phyloP scores from a whole-genome alignment of 257 asterid species.

The Solanum etuberosum region DNA sequence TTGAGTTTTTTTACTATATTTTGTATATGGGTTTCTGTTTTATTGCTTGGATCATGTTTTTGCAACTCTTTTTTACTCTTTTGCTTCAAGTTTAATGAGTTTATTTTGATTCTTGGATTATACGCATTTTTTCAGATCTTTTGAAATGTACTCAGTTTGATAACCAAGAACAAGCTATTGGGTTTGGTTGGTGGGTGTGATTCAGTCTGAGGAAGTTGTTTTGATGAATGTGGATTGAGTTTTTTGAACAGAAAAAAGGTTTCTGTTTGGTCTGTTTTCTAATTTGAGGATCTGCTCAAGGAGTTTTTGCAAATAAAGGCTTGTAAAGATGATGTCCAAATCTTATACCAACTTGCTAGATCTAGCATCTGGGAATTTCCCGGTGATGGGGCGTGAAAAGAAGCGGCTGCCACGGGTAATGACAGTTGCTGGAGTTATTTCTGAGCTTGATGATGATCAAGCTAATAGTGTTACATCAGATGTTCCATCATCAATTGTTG shows the following conservation, averaged over 20 bases:
- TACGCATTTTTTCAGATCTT: constrained; percentile 21
- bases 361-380: constrained; percentile 45
- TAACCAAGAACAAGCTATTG: not conserved
- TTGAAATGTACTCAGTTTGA: constrained; percentile 2
- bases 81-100: not conserved
- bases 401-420: constrained; percentile 38
- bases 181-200: not conserved
- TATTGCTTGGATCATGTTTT: constrained; percentile 18
- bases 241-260: not conserved
- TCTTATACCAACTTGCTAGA: constrained; percentile 42
- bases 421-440: constrained; percentile 48
- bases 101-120: not conserved
- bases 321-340: constrained; percentile 38
- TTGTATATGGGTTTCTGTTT: constrained; percentile 15
- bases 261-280: not conserved
- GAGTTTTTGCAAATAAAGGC: constrained; percentile 6
- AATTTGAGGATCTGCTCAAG: not conserved
- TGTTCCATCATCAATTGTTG: constrained; percentile 24
- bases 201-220: not conserved
- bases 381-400: constrained; percentile 32
- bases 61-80: not conserved
- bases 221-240: not conserved
- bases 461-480: constrained; percentile 40
- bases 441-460: constrained; percentile 44
- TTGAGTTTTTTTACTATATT: not conserved